A percentile compares a stretch with the other conserved stretches of the same genome.
phyloP scores from a whole-genome alignment of 371 early-diverging fungal genomes.

The Syncephalastrum contaminatum region DNA sequence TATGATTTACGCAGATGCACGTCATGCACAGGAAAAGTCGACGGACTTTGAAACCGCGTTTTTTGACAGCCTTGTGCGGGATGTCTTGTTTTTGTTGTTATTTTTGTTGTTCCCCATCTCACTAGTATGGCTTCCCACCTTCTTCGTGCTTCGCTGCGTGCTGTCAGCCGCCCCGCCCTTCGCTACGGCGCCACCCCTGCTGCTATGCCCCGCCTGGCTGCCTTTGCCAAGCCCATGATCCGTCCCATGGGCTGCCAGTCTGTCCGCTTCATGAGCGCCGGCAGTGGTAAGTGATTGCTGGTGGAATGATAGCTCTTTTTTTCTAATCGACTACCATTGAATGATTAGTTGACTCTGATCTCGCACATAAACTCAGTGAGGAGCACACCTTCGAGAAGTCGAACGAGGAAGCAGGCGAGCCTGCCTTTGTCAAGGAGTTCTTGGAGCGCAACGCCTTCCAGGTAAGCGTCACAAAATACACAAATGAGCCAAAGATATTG shows the following conservation, averaged over 20 bases:
- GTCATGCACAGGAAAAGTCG: too few relatives aligned
- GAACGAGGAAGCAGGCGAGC: slow-evolving; percentile 55
- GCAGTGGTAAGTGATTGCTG: slow-evolving; percentile 26
- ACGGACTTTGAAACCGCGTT: too few relatives aligned
- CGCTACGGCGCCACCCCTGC: slow-evolving; percentile 15
- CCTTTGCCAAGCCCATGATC: slow-evolving; percentile 28
- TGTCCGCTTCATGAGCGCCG: slow-evolving; percentile 26
- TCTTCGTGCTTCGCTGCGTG: slow-evolving; percentile 40
- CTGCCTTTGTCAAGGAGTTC: slow-evolving; percentile 80
- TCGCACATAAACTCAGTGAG: slow-evolving; percentile 67
- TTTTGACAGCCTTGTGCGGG: too few relatives aligned
- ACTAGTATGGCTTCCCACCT: slow-evolving; percentile 36
- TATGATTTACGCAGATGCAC: too few relatives aligned
- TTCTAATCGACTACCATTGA: slow-evolving; percentile 1
- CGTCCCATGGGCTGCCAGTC: slow-evolving; percentile 12
- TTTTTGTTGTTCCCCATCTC: neutral
- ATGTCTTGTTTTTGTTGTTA: too few relatives aligned
- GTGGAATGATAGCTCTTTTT: neutral
- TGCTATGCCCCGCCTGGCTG: slow-evolving; percentile 18
- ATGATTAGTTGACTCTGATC: slow-evolving; percentile 61
- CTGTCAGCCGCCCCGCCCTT: slow-evolving; percentile 28
- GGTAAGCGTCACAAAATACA: slow-evolving; percentile 33
- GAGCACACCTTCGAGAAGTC: slow-evolving; percentile 86
- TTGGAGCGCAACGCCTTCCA: slow-evolving; percentile 74
- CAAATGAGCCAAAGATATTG: neutral